phyloP scores from a whole-genome alignment of 2,329 filamentous ascomycete species.

The Coniochaeta ligniaria region DNA sequence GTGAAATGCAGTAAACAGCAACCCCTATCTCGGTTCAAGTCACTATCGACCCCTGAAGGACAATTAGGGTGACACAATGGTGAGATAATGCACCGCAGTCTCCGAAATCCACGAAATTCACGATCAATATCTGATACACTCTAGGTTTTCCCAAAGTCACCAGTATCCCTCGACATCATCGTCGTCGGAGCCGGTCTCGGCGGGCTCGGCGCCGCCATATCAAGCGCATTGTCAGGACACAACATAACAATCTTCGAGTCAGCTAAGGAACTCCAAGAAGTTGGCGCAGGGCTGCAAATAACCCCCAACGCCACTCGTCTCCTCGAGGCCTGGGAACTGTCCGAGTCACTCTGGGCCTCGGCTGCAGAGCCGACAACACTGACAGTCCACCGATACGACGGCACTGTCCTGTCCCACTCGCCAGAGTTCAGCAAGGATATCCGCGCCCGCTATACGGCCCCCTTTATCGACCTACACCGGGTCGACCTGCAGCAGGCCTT shows the following conservation, averaged over 20 bases:
- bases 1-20: too few relatives aligned
- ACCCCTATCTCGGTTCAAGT: too few relatives aligned
- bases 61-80: too few relatives aligned
- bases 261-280: constrained; percentile 10
- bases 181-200: constrained; percentile 13
- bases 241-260: constrained; percentile 7
- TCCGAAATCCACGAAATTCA: too few relatives aligned
- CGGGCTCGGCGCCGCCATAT: constrained; percentile 10
- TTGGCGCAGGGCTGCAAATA: constrained; percentile 19
- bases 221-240: constrained; percentile 7
- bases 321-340: constrained; percentile 16
- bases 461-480: constrained; percentile 41
- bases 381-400: constrained; percentile 20
- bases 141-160: background rate
- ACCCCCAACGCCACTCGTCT: constrained; percentile 21
- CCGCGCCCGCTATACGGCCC: constrained; percentile 18
- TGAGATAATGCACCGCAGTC: too few relatives aligned
- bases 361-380: constrained; percentile 16
- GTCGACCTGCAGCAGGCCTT: constrained; percentile 38
- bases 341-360: constrained; percentile 10
- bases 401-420: constrained; percentile 19
- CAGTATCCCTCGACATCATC: constrained; percentile 9
- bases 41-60: too few relatives aligned
- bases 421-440: constrained; percentile 16
- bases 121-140: background rate